Conservation (phyloP, 345 rosid species). For the Aquilaria yunnanensis region DNA sequence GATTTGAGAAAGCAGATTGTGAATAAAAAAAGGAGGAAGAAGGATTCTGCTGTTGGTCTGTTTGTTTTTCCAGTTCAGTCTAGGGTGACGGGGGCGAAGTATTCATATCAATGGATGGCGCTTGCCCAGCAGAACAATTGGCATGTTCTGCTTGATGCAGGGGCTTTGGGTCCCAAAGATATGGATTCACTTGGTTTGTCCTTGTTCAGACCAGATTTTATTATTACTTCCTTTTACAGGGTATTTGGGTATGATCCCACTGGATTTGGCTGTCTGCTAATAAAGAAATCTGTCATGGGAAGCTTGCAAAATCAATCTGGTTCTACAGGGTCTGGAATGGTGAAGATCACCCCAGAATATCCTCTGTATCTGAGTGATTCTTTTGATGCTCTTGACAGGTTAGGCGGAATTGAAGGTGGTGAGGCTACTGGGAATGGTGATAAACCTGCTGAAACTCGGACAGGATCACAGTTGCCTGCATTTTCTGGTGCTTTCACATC, state of each 20-base stretch:
- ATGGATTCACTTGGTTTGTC: conserved; percentile 99
- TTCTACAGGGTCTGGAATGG: conserved; percentile 89
- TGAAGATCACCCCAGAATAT: conserved; percentile 92
- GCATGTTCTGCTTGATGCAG: conserved; percentile 99
- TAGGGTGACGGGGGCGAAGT: conserved; percentile 93
- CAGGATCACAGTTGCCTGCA: conserved; percentile 72
- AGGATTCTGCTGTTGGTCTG: conserved; percentile 80
- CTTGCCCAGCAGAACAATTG: conserved; percentile 97
- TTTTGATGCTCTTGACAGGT: conserved; percentile 68
- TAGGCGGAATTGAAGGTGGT: conserved; percentile 46
- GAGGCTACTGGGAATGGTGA: conserved; percentile 51
- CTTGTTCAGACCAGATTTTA: conserved; percentile 93
- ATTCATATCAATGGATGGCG: conserved; percentile 99
- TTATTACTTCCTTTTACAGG: conserved; percentile 90
- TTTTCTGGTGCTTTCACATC: conserved; percentile 90
- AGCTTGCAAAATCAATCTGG: conserved; percentile 92
- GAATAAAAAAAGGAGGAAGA: conserved; percentile 81
- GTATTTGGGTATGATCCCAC: conserved; percentile 97
- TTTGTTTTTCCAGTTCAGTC: conserved; percentile 99
- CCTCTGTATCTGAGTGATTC: conserved; percentile 94
- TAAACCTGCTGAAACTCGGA: conserved; percentile 47
- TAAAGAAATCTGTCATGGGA: conserved; percentile 96
- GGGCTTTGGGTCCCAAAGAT: conserved; percentile 97
- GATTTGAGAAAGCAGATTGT: conserved; percentile 88
- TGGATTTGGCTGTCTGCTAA: conserved; percentile 96